Conservation (phyloP, 305 asterid genomes). For the Fraxinus sp. region DNA sequence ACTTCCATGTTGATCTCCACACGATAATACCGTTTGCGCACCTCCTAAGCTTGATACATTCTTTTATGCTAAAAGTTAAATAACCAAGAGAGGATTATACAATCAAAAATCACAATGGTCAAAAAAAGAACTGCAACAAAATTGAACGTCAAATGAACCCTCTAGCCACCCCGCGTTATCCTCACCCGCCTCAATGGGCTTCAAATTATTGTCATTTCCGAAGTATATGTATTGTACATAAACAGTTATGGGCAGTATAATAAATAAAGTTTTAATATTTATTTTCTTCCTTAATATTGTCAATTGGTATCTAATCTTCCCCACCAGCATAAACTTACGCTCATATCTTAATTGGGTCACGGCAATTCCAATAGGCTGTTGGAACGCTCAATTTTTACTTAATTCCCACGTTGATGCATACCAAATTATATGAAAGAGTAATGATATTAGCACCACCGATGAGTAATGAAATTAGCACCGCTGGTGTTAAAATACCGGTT, state of each 20-base stretch:
- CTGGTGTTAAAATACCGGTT: not conserved
- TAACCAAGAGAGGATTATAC: not conserved
- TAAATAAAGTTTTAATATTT: too few relatives aligned
- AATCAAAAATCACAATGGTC: not conserved
- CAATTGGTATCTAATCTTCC: not conserved
- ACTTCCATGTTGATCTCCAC: not conserved
- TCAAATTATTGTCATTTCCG: not conserved
- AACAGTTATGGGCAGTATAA: not conserved
- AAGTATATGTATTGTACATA: not conserved
- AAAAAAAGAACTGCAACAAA: not conserved
- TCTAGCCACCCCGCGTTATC: not conserved
- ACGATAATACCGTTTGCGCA: not conserved
- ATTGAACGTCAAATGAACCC: not conserved
- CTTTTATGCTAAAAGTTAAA: not conserved
- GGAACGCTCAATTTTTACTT: not conserved
- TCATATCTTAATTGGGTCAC: not conserved
- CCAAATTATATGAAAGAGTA: not conserved
- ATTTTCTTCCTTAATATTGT: not conserved
- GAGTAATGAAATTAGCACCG: not conserved
- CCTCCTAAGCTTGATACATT: not conserved
- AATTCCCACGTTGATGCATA: not conserved
- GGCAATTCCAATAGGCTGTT: not conserved
- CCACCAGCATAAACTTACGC: not conserved
- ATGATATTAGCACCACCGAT: not conserved
- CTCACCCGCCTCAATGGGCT: not conserved